Base-by-base conservation (phyloP, 2,329 filamentous ascomycete species). In the Aspergillus persii region DNA sequence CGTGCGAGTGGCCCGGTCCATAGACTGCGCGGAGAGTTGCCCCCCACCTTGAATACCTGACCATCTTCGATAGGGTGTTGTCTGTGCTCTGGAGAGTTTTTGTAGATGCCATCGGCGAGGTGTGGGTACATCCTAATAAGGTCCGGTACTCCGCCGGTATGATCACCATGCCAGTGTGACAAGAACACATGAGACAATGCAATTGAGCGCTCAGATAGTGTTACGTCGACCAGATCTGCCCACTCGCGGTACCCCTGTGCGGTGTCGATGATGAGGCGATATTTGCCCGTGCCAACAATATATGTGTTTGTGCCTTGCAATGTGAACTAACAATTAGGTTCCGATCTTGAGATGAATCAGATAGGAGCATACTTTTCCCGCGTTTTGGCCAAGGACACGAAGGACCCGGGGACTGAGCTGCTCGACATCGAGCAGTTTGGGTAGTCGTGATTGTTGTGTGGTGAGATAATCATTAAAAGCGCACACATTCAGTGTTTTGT, bases 1-100 rank as follows among this genome's bases (percentile, higher is more conserved):
- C 91, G 1, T 78, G 77, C 0, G 91, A 87, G 68, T 96, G 91
- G 1, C 91, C 88, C 0, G 86, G 87, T 4, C 79, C 82, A 66
- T 84, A 70, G 2, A 80, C 53, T 3, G 77, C 76, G 1, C 65
- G 69, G 33, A 78, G 52, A 0, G 75, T 78, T 4, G 78, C 77
- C 2, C 77, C 77, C 72, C 3, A 76, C 73, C 0, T 50, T 31
- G 58, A 79, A 79, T 0, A 72, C 56, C 39, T 79, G 72, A 0
- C 72, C 72, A 51, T 80, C 73, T 2, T 39, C 33, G 11, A 79
- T 79, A 9, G 68, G 50, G 6, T 72, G 67, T 56, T 79, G 58
- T 23, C 56, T 52, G 68, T 71, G 48, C 54, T 56, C 57, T 57
- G 73, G 76, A 0, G 58, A 55, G 53, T 77, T 70, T 63, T 80